Evolutionary conservation across 83 land plant genomes (phyloP).

Genomic region (Picea abies): DNA sequence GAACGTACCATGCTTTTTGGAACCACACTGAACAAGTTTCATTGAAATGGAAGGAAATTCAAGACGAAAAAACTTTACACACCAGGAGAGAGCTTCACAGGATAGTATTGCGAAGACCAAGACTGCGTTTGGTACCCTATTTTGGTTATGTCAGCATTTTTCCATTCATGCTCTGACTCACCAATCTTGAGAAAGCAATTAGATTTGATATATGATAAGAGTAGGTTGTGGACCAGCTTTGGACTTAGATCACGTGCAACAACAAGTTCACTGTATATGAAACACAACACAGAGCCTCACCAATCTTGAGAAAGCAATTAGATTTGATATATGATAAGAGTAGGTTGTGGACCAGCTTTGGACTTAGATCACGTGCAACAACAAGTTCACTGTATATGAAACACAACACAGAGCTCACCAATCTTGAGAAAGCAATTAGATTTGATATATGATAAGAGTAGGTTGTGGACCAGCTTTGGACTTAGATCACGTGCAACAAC

Average conservation of each 20-base stretch:
- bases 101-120: constrained; percentile 61
- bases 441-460: constrained; percentile 56
- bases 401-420: too few species aligned
- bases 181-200: too few species aligned
- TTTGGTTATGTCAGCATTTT: constrained; percentile 97
- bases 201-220: constrained; percentile 66
- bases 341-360: too few species aligned
- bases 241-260: constrained; percentile 94
- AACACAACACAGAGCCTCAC: constrained; percentile 27
- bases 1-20: constrained; percentile 80
- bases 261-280: constrained; percentile 59
- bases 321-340: too few species aligned
- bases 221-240: constrained; percentile 85
- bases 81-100: constrained; percentile 54
- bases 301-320: constrained; percentile 75
- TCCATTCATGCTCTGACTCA: constrained; percentile 88
- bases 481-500: constrained; percentile 88
- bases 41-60: constrained; percentile 57
- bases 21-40: constrained; percentile 49
- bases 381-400: too few species aligned
- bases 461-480: constrained; percentile 93
- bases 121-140: constrained; percentile 81
- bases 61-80: constrained; percentile 34
- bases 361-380: too few species aligned
- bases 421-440: too few species aligned